Conservation (phyloP, 768 basidiomycete genomes). For the Podaxis pistillaris region DNA sequence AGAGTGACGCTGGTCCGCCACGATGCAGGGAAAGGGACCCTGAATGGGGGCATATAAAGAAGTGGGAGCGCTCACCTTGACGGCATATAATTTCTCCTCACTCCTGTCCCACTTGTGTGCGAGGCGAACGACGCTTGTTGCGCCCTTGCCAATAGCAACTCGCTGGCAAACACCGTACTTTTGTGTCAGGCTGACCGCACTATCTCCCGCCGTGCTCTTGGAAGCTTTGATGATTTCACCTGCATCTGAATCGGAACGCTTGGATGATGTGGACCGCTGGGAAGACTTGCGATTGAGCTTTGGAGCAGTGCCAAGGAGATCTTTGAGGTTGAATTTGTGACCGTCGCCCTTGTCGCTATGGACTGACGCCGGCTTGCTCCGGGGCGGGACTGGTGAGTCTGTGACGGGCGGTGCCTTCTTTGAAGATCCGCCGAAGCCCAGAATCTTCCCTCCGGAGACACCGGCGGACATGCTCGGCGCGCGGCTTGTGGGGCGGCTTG, state of each 20-base stretch:
- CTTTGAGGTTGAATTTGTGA: conserved; percentile 82
- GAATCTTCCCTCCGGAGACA: conserved; percentile 35
- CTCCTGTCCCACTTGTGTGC: conserved; percentile 98
- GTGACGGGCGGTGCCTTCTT: conserved; percentile 3
- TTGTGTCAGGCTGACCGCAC: conserved; percentile 53
- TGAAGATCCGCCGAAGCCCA: conserved; percentile 3
- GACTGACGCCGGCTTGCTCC: conserved; percentile 41
- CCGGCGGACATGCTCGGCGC: conserved; percentile 50
- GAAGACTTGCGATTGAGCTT: conserved; percentile 72
- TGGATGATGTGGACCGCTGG: conserved; percentile 61
- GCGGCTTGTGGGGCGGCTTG: conserved; percentile 48
- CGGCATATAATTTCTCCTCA: conserved; percentile 96
- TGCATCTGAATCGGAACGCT: conserved; percentile 67
- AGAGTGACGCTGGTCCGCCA: not conserved
- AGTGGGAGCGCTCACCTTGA: conserved; percentile 66
- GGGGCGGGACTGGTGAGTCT: conserved; percentile 18
- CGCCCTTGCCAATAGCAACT: conserved; percentile 95
- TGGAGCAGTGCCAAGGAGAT: conserved; percentile 70
- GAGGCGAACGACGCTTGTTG: conserved; percentile 94
- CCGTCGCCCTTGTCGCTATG: conserved; percentile 51
- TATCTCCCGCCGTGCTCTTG: conserved; percentile 44
- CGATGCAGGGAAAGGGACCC: conserved; percentile 5
- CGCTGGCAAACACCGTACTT: conserved; percentile 99
- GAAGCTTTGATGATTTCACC: conserved; percentile 27
- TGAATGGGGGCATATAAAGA: conserved; percentile 7